These are phyloP conservation scores for Panus rudis DNA, from an alignment of 768 basidiomycete species.

Conservation along the genomic window DNA sequence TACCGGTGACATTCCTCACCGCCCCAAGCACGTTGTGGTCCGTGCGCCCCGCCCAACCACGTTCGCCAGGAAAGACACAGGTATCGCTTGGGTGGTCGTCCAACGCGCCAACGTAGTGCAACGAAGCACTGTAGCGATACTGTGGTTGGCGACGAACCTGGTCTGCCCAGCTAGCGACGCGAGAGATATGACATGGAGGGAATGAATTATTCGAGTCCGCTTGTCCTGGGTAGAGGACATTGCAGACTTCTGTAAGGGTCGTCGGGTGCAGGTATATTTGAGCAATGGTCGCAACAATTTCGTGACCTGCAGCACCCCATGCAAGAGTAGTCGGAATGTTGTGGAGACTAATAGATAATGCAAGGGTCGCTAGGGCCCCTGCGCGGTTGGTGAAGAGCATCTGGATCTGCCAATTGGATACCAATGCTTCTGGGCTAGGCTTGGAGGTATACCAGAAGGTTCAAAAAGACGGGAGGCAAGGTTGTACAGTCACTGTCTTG, in stretches of 20 bases:
- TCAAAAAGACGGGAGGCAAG: no score
- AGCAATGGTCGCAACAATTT: conserved; percentile 90
- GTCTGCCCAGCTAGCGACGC: conserved; percentile 89
- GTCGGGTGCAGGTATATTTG: conserved; percentile 82
- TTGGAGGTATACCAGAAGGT: no score
- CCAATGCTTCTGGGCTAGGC: no score
- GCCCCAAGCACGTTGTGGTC: conserved; percentile 69
- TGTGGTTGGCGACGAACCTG: conserved; percentile 38
- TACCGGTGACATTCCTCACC: conserved; percentile 66
- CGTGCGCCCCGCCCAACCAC: conserved; percentile 61
- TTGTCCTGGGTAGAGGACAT: conserved; percentile 49
- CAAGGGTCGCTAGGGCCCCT: no score
- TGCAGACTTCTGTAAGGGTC: conserved; percentile 58
- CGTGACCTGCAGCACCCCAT: conserved; percentile 62
- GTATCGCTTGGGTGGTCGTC: conserved; percentile 72
- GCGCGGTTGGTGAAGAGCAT: no score
- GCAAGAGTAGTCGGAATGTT: conserved; percentile 26
- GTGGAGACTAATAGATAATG: no score
- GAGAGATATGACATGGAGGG: conserved; percentile 71
- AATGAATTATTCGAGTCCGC: conserved; percentile 14
- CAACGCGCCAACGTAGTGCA: conserved; percentile 71
- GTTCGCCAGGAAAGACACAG: conserved; percentile 71
- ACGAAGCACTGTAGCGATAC: conserved; percentile 60
- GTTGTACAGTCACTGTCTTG: no score
- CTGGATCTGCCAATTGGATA: no score